These are phyloP conservation scores for Polychytrium aggregatum DNA, from an alignment of 192 early-diverging fungal genomes.

Conservation along the genomic window DNA sequence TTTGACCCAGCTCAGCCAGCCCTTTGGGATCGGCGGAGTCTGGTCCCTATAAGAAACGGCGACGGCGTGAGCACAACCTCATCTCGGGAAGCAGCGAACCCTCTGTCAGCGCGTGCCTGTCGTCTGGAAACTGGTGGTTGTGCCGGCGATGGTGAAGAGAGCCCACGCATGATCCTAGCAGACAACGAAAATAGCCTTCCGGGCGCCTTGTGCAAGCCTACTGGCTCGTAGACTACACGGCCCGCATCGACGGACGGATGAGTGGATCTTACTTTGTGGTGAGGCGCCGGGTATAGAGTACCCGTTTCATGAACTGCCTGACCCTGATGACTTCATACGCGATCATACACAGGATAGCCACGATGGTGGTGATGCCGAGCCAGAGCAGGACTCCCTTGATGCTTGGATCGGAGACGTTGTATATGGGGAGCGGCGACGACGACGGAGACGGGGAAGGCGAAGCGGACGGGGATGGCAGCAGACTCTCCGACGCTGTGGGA, in stretches of 20 bases:
- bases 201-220: too few relatives aligned
- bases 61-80: background rate
- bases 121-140: conserved; percentile 1
- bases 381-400: conserved; percentile 17
- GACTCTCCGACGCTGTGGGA: too few relatives aligned
- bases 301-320: conserved; percentile 9
- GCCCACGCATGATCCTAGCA: background rate
- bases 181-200: too few relatives aligned
- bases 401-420: conserved; percentile 20
- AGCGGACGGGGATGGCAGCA: too few relatives aligned
- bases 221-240: too few relatives aligned
- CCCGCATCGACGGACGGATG: too few relatives aligned
- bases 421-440: too few relatives aligned
- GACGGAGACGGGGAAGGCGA: too few relatives aligned
- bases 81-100: background rate
- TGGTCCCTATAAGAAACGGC: conserved; percentile 10
- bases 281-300: conserved; percentile 23
- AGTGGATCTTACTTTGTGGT: conserved; percentile 8
- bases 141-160: background rate
- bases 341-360: conserved; percentile 10
- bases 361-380: conserved; percentile 13
- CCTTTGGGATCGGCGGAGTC: conserved; percentile 16
- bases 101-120: background rate
- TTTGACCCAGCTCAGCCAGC: conserved; percentile 28
- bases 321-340: conserved; percentile 19